A percentile compares a stretch with the other conserved stretches of the same genome.
phyloP scores from a whole-genome alignment of 176 grass and related monocot species.

The Zoysia japonica region DNA sequence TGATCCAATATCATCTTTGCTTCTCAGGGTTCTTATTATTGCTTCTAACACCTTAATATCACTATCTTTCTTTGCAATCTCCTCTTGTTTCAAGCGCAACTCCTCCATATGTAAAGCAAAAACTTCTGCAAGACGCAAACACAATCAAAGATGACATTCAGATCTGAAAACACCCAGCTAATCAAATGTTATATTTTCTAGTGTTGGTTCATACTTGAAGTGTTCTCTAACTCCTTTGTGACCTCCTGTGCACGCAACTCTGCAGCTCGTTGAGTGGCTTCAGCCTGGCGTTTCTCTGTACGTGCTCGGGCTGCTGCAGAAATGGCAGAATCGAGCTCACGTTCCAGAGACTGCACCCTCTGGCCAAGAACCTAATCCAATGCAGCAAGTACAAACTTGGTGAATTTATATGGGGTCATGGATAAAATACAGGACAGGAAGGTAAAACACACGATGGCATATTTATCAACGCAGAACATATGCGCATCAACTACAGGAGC shows the following conservation, averaged over 20 bases:
- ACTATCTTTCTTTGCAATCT: slow-evolving; percentile 82
- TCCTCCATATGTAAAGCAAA: slow-evolving; percentile 96
- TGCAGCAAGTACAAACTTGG: not conserved
- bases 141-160: slow-evolving; percentile 23
- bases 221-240: slow-evolving; percentile 90
- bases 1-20: slow-evolving; percentile 55
- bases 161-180: not conserved
- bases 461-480: not conserved
- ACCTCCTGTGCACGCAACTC: slow-evolving; percentile 72
- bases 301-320: slow-evolving; percentile 84
- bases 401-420: not conserved
- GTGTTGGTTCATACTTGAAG: slow-evolving; percentile 61
- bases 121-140: slow-evolving; percentile 56
- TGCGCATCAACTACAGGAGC: not conserved
- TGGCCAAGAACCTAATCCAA: slow-evolving; percentile 69
- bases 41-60: slow-evolving; percentile 97
- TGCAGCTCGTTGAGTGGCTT: slow-evolving; percentile 72
- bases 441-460: not conserved
- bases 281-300: slow-evolving; percentile 85
- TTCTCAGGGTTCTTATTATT: slow-evolving; percentile 87
- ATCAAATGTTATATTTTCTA: slow-evolving; percentile 21
- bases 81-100: slow-evolving; percentile 82
- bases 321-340: slow-evolving; percentile 88
- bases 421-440: not conserved
- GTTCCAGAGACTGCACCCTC: slow-evolving; percentile 86